A percentile compares a stretch with the other conserved stretches of the same genome.
These are phyloP conservation scores for Lachancea sp. DNA, from an alignment of 805 yeast genomes.

Conservation along the genomic window DNA sequence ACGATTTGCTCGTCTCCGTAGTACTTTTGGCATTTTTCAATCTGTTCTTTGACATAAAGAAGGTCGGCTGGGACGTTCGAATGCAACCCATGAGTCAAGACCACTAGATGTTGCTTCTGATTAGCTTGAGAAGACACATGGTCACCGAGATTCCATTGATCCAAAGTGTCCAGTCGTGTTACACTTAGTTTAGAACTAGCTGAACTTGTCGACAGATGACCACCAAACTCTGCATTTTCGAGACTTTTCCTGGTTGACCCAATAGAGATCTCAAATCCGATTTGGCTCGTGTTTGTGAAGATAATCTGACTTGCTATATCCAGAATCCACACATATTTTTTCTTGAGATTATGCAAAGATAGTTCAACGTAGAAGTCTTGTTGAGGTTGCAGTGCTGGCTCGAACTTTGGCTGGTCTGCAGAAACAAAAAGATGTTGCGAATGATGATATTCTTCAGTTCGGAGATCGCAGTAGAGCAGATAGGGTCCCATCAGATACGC, in stretches of 20 bases:
- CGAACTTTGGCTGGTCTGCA: conserved; percentile 71
- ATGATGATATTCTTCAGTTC: conserved; percentile 48
- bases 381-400: conserved; percentile 65
- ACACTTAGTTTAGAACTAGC: conserved; percentile 39
- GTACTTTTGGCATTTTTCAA: conserved; percentile 41
- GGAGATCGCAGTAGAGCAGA: conserved; percentile 64
- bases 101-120: conserved; percentile 56
- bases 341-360: conserved; percentile 56
- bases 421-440: conserved; percentile 49
- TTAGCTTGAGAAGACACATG: conserved; percentile 10
- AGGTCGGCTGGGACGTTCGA: conserved; percentile 72
- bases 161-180: conserved; percentile 48
- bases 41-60: conserved; percentile 64
- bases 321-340: conserved; percentile 57
- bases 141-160: conserved; percentile 63
- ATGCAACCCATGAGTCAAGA: conserved; percentile 72
- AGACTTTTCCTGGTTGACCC: conserved; percentile 36
- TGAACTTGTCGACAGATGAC: conserved; percentile 27
- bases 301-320: conserved; percentile 68
- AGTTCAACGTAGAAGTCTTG: conserved; percentile 55
- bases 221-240: conserved; percentile 15
- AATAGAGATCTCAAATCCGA: conserved; percentile 55
- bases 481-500: conserved; percentile 74
- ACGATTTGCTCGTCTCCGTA: conserved; percentile 41
- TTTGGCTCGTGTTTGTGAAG: conserved; percentile 54